These are phyloP conservation scores for Chaetomium tenue DNA, from an alignment of 495 filamentous ascomycete genomes.

Conservation along the genomic window DNA sequence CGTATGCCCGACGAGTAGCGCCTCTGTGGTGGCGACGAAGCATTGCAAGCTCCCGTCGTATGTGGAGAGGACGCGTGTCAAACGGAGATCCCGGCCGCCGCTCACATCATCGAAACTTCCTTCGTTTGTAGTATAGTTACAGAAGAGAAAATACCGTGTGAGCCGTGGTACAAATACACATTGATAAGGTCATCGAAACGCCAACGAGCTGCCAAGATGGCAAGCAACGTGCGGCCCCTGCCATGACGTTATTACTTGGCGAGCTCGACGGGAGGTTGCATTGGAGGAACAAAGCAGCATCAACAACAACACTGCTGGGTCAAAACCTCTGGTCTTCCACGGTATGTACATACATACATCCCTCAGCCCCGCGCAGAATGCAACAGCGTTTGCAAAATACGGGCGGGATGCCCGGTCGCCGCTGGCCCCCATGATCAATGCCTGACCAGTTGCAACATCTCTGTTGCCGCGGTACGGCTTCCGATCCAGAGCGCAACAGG, in stretches of 20 bases:
- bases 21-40: background rate
- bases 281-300: too few species aligned
- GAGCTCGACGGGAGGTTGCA: too few species aligned
- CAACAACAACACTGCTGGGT: too few species aligned
- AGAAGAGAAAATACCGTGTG: background rate
- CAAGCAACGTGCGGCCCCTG: background rate
- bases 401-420: background rate
- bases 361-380: background rate
- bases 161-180: too few species aligned
- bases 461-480: background rate
- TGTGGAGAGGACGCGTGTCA: background rate
- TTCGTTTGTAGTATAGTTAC: background rate
- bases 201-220: background rate
- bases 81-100: background rate
- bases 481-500: background rate
- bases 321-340: background rate
- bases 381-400: background rate
- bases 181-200: background rate
- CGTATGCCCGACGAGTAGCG: too few species aligned
- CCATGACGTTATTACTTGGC: slow-evolving; percentile 2
- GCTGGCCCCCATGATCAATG: background rate
- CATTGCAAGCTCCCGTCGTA: background rate
- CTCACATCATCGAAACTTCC: background rate
- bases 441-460: background rate
- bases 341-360: too few species aligned